phyloP scores from a whole-genome alignment of 1,284 basidiomycete species.

The Polyporus tsugae region DNA sequence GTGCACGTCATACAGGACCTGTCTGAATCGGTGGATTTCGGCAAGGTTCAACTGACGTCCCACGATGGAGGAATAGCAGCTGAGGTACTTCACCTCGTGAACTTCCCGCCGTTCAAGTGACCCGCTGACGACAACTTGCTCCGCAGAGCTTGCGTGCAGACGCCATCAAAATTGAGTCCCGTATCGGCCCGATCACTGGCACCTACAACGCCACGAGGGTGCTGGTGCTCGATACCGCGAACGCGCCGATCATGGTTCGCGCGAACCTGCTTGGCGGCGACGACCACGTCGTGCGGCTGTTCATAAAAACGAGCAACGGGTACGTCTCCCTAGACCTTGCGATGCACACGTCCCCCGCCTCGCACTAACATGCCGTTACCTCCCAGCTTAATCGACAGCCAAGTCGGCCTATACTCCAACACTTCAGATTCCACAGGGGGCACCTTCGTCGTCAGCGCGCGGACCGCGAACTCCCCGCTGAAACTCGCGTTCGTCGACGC shows the following conservation, averaged over 20 bases:
- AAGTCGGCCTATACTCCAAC: slow-evolving; percentile 25
- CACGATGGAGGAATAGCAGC: slow-evolving; percentile 28
- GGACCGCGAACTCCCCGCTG: slow-evolving; percentile 40
- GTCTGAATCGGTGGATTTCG: slow-evolving; percentile 32
- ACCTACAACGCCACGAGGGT: slow-evolving; percentile 46
- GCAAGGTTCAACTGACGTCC: slow-evolving; percentile 24
- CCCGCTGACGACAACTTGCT: background rate
- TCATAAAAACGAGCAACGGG: slow-evolving; percentile 15
- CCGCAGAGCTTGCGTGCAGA: slow-evolving; percentile 22
- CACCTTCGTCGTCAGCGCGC: slow-evolving; percentile 40
- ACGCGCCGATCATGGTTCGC: slow-evolving; percentile 36
- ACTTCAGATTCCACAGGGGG: slow-evolving; percentile 40
- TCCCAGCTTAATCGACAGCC: slow-evolving; percentile 14
- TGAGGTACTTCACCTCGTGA: slow-evolving; percentile 22
- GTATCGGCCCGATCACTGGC: slow-evolving; percentile 51
- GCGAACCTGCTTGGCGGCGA: slow-evolving; percentile 9
- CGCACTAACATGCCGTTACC: background rate
- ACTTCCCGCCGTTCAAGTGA: background rate
- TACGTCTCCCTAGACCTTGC: background rate
- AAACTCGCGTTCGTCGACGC: slow-evolving; percentile 43
- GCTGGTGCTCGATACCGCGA: slow-evolving; percentile 49
- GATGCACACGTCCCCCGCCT: background rate
- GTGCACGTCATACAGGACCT: slow-evolving; percentile 35
- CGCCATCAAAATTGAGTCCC: slow-evolving; percentile 26
- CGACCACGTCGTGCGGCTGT: background rate